A percentile compares a stretch with the other conserved stretches of the same genome.
Conservation (phyloP, 768 basidiomycete genomes). For the Cyathus striatus region DNA sequence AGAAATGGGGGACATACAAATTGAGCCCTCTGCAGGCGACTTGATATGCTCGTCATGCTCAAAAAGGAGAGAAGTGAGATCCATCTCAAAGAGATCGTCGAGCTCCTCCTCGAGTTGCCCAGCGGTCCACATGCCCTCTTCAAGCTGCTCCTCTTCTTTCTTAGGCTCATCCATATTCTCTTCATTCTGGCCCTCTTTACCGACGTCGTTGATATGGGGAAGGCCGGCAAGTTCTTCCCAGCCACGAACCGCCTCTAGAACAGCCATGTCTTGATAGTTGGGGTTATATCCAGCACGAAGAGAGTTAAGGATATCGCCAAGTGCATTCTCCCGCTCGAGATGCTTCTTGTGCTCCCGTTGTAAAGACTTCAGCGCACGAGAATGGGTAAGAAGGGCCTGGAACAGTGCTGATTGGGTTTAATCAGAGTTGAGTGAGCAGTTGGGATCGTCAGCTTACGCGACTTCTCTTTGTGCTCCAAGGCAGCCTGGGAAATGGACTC, state of each 20-base stretch:
- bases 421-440: neutral
- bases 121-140: slow-evolving; percentile 58
- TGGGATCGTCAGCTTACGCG: slow-evolving; percentile 53
- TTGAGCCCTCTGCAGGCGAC: slow-evolving; percentile 44
- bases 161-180: slow-evolving; percentile 22
- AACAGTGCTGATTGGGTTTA: slow-evolving; percentile 62
- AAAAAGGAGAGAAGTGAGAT: slow-evolving; percentile 72
- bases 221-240: slow-evolving; percentile 76
- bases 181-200: slow-evolving; percentile 37
- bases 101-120: slow-evolving; percentile 55
- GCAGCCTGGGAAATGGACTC: slow-evolving; percentile 78
- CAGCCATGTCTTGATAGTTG: slow-evolving; percentile 99
- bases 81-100: slow-evolving; percentile 50
- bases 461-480: slow-evolving; percentile 80
- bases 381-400: slow-evolving; percentile 64
- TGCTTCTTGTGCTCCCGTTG: slow-evolving; percentile 67
- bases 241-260: slow-evolving; percentile 91
- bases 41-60: slow-evolving; percentile 70
- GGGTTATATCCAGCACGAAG: slow-evolving; percentile 90
- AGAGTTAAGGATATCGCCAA: slow-evolving; percentile 78
- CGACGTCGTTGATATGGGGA: slow-evolving; percentile 67
- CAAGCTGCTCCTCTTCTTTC: slow-evolving; percentile 43
- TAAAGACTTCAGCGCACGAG: slow-evolving; percentile 72
- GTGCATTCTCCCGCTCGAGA: slow-evolving; percentile 66
- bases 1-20: slow-evolving; percentile 31